A percentile compares a stretch with the other conserved stretches of the same genome.
These are phyloP conservation scores for Sorghum bicolor DNA, from an alignment of 176 grass and related monocot species.

Conservation along the genomic window DNA sequence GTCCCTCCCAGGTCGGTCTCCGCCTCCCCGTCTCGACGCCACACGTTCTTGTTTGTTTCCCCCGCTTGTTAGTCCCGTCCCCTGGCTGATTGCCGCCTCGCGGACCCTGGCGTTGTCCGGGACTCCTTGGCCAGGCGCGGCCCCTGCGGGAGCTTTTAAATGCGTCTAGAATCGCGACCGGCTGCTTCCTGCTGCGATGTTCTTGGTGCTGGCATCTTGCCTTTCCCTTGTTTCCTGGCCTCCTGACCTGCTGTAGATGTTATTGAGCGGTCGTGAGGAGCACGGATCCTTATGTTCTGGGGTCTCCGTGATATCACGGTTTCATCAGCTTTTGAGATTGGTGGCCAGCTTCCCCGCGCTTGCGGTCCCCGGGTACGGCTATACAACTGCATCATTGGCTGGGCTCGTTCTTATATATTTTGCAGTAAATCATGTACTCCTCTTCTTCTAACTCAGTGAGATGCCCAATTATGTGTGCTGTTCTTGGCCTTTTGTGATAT, in stretches of 20 bases:
- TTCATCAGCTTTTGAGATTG: neutral
- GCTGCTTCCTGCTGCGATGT: neutral
- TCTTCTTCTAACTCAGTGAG: neutral
- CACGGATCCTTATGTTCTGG: neutral
- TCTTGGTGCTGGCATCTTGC: neutral
- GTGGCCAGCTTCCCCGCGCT: neutral
- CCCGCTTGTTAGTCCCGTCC: neutral
- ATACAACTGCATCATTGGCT: neutral
- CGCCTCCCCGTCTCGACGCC: neutral
- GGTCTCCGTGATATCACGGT: neutral
- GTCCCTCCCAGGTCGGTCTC: neutral
- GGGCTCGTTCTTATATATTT: neutral
- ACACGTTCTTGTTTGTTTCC: slow-evolving; percentile 1
- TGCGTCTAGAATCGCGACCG: neutral
- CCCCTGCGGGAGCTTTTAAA: neutral
- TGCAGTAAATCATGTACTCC: neutral
- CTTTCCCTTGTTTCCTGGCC: neutral
- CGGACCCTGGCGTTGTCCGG: neutral
- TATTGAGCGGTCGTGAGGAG: neutral
- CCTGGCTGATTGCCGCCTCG: neutral
- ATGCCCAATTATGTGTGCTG: neutral
- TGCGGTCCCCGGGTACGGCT: neutral
- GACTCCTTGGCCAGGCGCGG: slow-evolving; percentile 4
- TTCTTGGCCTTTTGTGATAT: neutral
- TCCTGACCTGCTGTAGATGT: neutral